Evolutionary conservation across 2,329 filamentous ascomycete species (phyloP), one percentile per base, ranked within the genome.

Genomic region (Domatiomyces globalis): DNA sequence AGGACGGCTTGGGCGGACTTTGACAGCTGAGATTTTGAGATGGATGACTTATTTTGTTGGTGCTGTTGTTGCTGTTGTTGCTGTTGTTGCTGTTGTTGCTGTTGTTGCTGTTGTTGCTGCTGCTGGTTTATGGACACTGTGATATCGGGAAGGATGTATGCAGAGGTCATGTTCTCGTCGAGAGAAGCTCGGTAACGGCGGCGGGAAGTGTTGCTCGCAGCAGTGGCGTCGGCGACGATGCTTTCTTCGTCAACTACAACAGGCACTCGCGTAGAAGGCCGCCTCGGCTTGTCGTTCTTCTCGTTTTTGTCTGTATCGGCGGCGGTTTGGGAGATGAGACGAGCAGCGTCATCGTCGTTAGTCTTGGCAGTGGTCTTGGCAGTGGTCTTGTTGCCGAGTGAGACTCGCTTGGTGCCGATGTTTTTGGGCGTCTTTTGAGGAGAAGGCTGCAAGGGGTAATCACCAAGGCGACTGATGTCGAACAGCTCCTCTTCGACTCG

Each of bases 131-230:
- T 22, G 8, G 45, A 63, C 45, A 81, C 65, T 18, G 78, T 81
- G 58, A 82, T 79, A 57, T 83, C 79, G 9, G 78, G 78, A 5
- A 82, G 65, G 56, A 82, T 81, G 61, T 81, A 81, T 5, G 77
- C 79, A 2, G 78, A 82, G 5, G 79, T 82, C 74, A 79, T 75
- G 52, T 80, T 77, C 22, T 71, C 69, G 39, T 62, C 59, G 12
- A 69, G 67, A 39, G 66, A 66, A 42, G 69, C 71, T 25, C 70
- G 73, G 45, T 73, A 74, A 48, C 75, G 73, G 8, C 71, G 71
- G 49, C 71, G 71, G 29, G 72, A 69, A 46, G 71, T 71, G 60
- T 74, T 73, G 5, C 73, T 62, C 39, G 72, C 67, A 39, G 33
- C 33, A 39, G 60, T 62, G 19, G 55, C 49, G 43, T 59, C 57